Percentiles rank a stretch among this genome's conserved stretches.
Conservation (phyloP, 768 basidiomycete species). For the Pleurotus tuber-regium region DNA sequence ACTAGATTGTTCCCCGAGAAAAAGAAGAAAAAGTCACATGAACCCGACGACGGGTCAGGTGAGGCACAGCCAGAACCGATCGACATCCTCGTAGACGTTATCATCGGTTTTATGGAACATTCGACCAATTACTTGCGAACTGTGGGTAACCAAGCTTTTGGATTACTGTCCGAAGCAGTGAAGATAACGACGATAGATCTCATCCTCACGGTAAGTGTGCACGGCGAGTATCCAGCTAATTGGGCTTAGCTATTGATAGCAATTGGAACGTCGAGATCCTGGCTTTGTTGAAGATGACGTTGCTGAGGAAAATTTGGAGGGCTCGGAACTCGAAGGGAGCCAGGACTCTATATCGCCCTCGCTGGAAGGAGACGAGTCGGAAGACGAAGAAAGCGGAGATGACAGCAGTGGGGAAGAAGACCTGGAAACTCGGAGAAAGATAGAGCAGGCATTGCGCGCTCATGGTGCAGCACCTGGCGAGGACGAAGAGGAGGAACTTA, state of each 20-base stretch:
- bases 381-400: slow-evolving; percentile 31
- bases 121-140: slow-evolving; percentile 78
- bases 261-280: slow-evolving; percentile 76
- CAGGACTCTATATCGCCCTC: slow-evolving; percentile 23
- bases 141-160: slow-evolving; percentile 78
- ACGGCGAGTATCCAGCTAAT: background rate
- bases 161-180: slow-evolving; percentile 63
- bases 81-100: slow-evolving; percentile 83
- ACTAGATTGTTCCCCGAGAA: slow-evolving; percentile 47
- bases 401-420: slow-evolving; percentile 51
- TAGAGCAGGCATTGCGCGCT: slow-evolving; percentile 57
- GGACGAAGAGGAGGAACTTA: slow-evolving; percentile 62
- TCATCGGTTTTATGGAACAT: slow-evolving; percentile 87
- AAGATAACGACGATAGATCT: slow-evolving; percentile 74
- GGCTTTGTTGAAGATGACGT: slow-evolving; percentile 48
- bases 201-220: slow-evolving; percentile 67
- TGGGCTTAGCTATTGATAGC: slow-evolving; percentile 41
- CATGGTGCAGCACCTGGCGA: slow-evolving; percentile 56
- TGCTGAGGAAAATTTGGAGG: slow-evolving; percentile 36
- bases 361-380: slow-evolving; percentile 29
- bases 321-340: slow-evolving; percentile 31
- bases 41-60: slow-evolving; percentile 27
- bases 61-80: slow-evolving; percentile 56
- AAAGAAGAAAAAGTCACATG: slow-evolving; percentile 39
- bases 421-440: slow-evolving; percentile 65